Conservation (phyloP, 2,329 filamentous ascomycete species). For the Ceratocystis ficicola region DNA sequence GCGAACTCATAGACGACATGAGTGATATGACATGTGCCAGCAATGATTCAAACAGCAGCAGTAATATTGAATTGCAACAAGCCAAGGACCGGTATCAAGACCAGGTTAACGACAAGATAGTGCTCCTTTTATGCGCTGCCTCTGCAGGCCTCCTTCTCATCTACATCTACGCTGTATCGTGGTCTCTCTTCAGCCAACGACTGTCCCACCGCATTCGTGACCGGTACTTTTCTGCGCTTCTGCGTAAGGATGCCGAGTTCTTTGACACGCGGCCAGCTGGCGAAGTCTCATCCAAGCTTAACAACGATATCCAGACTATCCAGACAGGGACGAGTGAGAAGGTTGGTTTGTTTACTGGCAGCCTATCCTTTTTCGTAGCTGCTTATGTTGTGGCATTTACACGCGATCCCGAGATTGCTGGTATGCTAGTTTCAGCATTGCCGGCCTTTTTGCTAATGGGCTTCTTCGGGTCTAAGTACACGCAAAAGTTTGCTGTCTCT, state of each 20-base stretch:
- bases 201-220: conserved; percentile 51
- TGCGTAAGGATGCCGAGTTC: conserved; percentile 50
- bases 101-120: conserved; percentile 44
- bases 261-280: conserved; percentile 52
- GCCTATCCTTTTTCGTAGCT: conserved; percentile 52
- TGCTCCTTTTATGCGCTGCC: conserved; percentile 51
- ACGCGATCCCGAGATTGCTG: conserved; percentile 49
- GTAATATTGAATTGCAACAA: background rate
- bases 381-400: conserved; percentile 57
- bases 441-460: conserved; percentile 52
- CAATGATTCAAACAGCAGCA: conserved; percentile 22
- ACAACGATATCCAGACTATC: conserved; percentile 53
- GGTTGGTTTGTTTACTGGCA: conserved; percentile 52
- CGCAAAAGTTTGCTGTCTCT: conserved; percentile 38
- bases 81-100: conserved; percentile 30
- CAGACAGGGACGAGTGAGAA: conserved; percentile 60
- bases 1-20: conserved; percentile 49
- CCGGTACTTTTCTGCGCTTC: conserved; percentile 44
- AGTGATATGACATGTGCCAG: conserved; percentile 43
- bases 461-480: conserved; percentile 42
- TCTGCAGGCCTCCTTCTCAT: conserved; percentile 51
- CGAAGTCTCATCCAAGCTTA: conserved; percentile 51
- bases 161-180: conserved; percentile 52
- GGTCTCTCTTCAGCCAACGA: conserved; percentile 51
- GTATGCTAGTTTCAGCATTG: conserved; percentile 50